Evolutionary conservation across 805 yeast species (phyloP), one percentile per base, ranked within the genome.

Genomic region (Lachancea kluyveri): DNA sequence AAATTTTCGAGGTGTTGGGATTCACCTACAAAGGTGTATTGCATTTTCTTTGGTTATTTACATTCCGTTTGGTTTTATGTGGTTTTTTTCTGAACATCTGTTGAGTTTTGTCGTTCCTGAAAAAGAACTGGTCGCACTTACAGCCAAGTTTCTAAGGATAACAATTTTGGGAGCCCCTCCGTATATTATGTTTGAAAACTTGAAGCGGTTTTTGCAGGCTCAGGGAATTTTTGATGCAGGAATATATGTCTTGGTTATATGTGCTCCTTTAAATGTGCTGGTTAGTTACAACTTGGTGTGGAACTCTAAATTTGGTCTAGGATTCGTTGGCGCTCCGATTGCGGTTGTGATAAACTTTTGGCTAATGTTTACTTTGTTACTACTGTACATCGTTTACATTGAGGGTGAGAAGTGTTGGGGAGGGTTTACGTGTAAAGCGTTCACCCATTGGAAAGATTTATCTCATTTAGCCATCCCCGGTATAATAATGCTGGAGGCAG

Each of bases 201-300:
- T 86, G 17, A 86, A 87, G 58, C 65, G 94, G 36, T 85, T 71
- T 47, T 58, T 86, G 36, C 95, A 85, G 60, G 84, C 94, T 0
- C 95, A 86, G 56, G 84, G 85, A 19, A 77, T 85, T 9, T 87
- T 82, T 64, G 79, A 83, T 49, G 94, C 95, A 4, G 80, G 88
- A 7, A 81, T 94, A 5, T 73, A 76, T 40, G 80, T 77, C 8
- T 60, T 83, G 23, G 35, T 50, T 13, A 46, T 83, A 3, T 74
- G 83, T 36, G 79, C 87, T 0, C 96, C 96, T 2, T 39, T 80
- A 19, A 83, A 81, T 50, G 66, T 76, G 9, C 22, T 79, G 4
- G 52, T 80, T 41, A 82, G 83, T 48, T 86, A 82, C 61, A 44
- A 73, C 3, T 60, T 86, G 26, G 94, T 86, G 5, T 85, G 92